Evolutionary conservation across 2,329 filamentous ascomycete genomes (phyloP), one percentile per base, ranked within the genome.

Genomic region (Diaporthe sp.): DNA sequence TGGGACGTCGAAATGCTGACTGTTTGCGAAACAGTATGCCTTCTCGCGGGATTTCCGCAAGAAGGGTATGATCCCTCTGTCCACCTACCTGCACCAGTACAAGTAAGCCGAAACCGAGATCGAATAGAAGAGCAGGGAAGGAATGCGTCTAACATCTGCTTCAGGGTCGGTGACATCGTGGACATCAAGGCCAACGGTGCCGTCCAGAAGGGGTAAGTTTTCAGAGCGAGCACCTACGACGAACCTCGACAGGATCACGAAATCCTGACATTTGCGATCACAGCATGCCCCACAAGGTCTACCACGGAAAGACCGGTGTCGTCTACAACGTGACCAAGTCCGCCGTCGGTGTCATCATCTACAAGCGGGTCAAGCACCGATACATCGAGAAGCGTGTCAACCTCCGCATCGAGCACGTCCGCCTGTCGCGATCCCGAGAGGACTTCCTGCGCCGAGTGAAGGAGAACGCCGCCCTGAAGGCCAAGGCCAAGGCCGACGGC

Each of bases 331-430:
- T 99, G 83, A 97, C 96, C 89, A 98, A 98, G 93, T 94, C 92
- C 83, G 94, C 97, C 80, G 95, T 99, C 86, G 97, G 97, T 84
- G 94, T 99, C 87, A 98, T 99, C 89, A 94, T 99, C 89, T 96
- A 97, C 94, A 98, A 98, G 93, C 95, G 97, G 88, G 97, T 99
- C 86, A 95, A 96, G 89, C 97, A 98, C 93, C 94, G 96, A 85
- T 99, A 98, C 93, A 91, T 99, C 87, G 97, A 99, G 94, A 99
- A 99, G 95, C 96, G 97, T 87, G 93, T 99, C 91, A 98, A 98
- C 93, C 91, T 99, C 89, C 95, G 97, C 86, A 89, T 98, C 88
- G 97, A 99, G 93, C 97, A 99, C 93, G 92, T 99, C 88, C 89
- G 89, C 84, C 94, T 94, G 85, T 98, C 96, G 82, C 94, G 97